phyloP scores from a whole-genome alignment of 2,329 filamentous ascomycete genomes.

The Stenocarpella maydis region DNA sequence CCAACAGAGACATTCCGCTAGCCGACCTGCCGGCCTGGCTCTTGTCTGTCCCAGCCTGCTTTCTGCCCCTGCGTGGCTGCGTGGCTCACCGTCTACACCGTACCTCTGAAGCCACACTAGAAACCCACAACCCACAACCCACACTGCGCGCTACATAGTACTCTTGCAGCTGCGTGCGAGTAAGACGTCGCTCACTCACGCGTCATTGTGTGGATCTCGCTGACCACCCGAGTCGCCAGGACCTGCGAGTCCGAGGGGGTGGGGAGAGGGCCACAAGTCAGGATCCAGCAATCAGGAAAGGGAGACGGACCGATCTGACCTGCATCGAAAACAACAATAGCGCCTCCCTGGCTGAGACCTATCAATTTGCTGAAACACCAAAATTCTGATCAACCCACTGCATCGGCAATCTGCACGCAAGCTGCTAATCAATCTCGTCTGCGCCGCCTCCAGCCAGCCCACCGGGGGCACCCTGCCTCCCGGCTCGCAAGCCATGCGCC shows the following conservation, averaged over 20 bases:
- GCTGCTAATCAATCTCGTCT: slow-evolving; percentile 26
- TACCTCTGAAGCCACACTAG: slow-evolving; percentile 9
- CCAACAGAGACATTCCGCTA: slow-evolving; percentile 18
- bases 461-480: slow-evolving; percentile 24
- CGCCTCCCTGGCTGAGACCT: slow-evolving; percentile 40
- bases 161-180: neutral
- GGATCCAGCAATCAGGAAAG: slow-evolving; percentile 16
- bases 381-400: slow-evolving; percentile 29
- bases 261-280: neutral
- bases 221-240: slow-evolving; percentile 11
- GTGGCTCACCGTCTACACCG: neutral
- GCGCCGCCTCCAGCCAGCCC: slow-evolving; percentile 17
- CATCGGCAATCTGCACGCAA: slow-evolving; percentile 22
- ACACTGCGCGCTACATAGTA: slow-evolving; percentile 7
- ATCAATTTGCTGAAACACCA: slow-evolving; percentile 37
- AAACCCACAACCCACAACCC: neutral
- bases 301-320: slow-evolving; percentile 10
- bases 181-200: slow-evolving; percentile 26
- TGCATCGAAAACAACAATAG: slow-evolving; percentile 27
- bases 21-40: neutral
- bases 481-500: slow-evolving; percentile 2
- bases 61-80: neutral
- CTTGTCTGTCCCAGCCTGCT: neutral
- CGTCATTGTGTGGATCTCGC: slow-evolving; percentile 33
- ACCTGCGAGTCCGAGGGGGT: slow-evolving; percentile 1